phyloP scores from a whole-genome alignment of 495 filamentous ascomycete genomes.

The Umbilicaria muhlenbergii region DNA sequence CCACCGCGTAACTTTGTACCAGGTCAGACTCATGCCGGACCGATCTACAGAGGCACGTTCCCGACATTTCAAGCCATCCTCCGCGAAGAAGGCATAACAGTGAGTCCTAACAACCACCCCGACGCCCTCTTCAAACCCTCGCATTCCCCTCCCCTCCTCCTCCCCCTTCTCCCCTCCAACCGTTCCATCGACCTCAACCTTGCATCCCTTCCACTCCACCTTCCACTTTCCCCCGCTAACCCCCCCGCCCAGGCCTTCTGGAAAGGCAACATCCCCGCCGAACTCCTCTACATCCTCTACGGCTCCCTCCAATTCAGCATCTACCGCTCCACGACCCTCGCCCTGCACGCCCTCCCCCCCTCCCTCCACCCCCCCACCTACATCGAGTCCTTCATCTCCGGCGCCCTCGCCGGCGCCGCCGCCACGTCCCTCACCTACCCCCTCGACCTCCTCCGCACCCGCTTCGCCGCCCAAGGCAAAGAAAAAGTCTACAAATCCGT shows the following conservation, averaged over 20 bases:
- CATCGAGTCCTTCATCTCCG: conserved; percentile 59
- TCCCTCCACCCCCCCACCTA: conserved; percentile 37
- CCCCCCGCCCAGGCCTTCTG: conserved; percentile 49
- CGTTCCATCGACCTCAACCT: too few species aligned
- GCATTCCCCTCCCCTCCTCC: too few species aligned
- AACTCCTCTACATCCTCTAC: conserved; percentile 84
- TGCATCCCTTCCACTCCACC: background rate
- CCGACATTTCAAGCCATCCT: conserved; percentile 64
- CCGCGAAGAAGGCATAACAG: conserved; percentile 59
- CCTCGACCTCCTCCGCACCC: conserved; percentile 80
- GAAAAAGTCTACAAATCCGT: conserved; percentile 65
- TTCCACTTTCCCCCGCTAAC: background rate
- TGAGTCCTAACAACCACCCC: conserved; percentile 22
- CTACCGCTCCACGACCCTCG: conserved; percentile 58
- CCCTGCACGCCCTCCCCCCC: conserved; percentile 36
- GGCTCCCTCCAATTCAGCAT: conserved; percentile 75
- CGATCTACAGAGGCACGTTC: conserved; percentile 65
- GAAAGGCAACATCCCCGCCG: conserved; percentile 96
- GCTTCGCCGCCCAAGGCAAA: conserved; percentile 89
- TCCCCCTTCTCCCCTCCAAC: too few species aligned
- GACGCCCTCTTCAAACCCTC: too few species aligned
- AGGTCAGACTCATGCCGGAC: conserved; percentile 35
- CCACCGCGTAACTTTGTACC: conserved; percentile 54
- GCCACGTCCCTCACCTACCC: conserved; percentile 84
- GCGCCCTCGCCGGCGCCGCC: conserved; percentile 60